Percentiles rank a stretch among this genome's conserved stretches.
phyloP scores from a whole-genome alignment of 106 monocot species.

The Phalaenopsis equestris region DNA sequence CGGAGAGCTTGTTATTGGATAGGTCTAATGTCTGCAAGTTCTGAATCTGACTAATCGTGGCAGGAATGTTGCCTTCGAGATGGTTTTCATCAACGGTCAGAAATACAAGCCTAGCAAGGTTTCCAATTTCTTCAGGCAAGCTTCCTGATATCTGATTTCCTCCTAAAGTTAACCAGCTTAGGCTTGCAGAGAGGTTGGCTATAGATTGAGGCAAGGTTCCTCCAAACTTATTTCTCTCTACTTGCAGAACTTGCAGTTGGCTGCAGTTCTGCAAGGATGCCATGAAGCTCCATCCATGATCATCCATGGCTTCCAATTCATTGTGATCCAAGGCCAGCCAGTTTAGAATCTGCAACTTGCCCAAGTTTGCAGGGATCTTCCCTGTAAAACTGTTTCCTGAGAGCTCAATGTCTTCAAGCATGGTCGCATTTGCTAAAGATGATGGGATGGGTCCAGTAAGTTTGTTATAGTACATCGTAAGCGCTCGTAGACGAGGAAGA shows the following conservation, averaged over 20 bases:
- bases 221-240: background rate
- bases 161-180: background rate
- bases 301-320: background rate
- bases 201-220: background rate
- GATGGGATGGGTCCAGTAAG: conserved; percentile 14
- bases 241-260: background rate
- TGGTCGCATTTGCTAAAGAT: conserved; percentile 16
- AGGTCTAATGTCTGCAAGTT: background rate
- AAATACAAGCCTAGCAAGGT: background rate
- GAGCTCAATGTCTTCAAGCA: conserved; percentile 7
- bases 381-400: conserved; percentile 21
- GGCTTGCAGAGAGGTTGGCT: background rate
- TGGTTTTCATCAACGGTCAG: background rate
- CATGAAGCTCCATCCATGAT: background rate
- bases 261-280: background rate
- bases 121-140: background rate
- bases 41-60: background rate
- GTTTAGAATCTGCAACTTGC: conserved; percentile 9
- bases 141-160: background rate
- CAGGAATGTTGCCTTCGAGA: background rate
- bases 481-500: background rate
- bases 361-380: conserved; percentile 24
- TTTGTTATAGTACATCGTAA: conserved; percentile 20
- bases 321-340: background rate
- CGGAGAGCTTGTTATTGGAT: background rate